Conservation (phyloP, 2,329 filamentous ascomycete species). For the Nemania diffusa region DNA sequence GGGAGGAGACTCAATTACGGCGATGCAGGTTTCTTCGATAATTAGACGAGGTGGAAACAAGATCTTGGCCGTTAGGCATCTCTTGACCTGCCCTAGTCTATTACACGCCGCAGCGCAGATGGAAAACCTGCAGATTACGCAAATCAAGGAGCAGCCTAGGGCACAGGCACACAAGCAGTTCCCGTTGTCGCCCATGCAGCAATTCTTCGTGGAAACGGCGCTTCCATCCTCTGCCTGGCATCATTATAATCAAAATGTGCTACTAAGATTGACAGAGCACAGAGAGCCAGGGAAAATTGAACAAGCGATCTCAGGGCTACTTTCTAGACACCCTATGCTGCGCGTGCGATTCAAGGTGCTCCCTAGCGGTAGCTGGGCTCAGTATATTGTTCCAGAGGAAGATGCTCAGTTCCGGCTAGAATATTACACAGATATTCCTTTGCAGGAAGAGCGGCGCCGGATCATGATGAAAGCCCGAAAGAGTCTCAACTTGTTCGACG, state of each 20-base stretch:
- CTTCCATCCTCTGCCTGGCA: neutral
- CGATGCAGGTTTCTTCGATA: conserved; percentile 56
- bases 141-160: neutral
- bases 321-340: neutral
- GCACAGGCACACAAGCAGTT: neutral
- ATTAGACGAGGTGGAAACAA: neutral
- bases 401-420: no score
- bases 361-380: neutral
- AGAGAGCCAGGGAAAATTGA: neutral
- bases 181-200: neutral
- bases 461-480: neutral
- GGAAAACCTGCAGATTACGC: no score
- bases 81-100: no score
- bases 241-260: conserved; percentile 6
- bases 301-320: neutral
- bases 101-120: conserved; percentile 44
- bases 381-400: neutral
- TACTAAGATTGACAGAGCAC: neutral
- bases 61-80: neutral
- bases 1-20: conserved; percentile 53
- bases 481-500: no score
- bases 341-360: neutral
- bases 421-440: no score
- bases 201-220: conserved; percentile 39
- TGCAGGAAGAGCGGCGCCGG: no score